These are phyloP conservation scores for Lycium ferocissimum DNA, from an alignment of 257 asterid genomes.

Conservation along the genomic window DNA sequence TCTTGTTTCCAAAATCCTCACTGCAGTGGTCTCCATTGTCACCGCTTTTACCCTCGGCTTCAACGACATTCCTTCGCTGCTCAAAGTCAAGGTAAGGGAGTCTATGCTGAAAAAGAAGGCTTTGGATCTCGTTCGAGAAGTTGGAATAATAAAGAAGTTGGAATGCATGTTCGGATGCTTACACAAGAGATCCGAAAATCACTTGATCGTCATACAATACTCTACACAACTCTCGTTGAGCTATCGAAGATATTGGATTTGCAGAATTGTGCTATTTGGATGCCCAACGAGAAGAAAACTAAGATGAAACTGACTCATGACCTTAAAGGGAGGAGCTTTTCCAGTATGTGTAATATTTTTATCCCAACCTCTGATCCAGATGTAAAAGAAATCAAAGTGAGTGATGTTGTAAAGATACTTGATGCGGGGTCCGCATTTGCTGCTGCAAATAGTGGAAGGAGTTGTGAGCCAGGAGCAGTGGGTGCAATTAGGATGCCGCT, in stretches of 20 bases:
- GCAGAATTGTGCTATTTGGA: constrained; percentile 89
- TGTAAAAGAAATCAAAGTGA: constrained; percentile 67
- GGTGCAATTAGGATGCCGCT: constrained; percentile 96
- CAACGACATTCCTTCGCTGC: constrained; percentile 71
- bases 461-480: constrained; percentile 62
- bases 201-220: constrained; percentile 86
- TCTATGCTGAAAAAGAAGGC: constrained; percentile 77
- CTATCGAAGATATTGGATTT: constrained; percentile 77
- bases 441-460: constrained; percentile 64
- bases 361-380: constrained; percentile 64
- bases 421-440: constrained; percentile 68
- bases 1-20: constrained; percentile 73
- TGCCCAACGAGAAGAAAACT: constrained; percentile 69
- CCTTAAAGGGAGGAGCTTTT: constrained; percentile 51
- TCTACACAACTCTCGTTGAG: constrained; percentile 86
- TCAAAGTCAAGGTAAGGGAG: constrained; percentile 79
- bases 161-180: constrained; percentile 86
- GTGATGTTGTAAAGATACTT: constrained; percentile 68
- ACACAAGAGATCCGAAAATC: constrained; percentile 91
- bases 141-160: constrained; percentile 82
- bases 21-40: constrained; percentile 83
- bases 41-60: constrained; percentile 82
- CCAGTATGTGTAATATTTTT: constrained; percentile 36
- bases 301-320: constrained; percentile 79
- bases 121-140: constrained; percentile 86